Evolutionary conservation across 2,329 filamentous ascomycete species (phyloP).

Genomic region (Leptographium radiaticola): DNA sequence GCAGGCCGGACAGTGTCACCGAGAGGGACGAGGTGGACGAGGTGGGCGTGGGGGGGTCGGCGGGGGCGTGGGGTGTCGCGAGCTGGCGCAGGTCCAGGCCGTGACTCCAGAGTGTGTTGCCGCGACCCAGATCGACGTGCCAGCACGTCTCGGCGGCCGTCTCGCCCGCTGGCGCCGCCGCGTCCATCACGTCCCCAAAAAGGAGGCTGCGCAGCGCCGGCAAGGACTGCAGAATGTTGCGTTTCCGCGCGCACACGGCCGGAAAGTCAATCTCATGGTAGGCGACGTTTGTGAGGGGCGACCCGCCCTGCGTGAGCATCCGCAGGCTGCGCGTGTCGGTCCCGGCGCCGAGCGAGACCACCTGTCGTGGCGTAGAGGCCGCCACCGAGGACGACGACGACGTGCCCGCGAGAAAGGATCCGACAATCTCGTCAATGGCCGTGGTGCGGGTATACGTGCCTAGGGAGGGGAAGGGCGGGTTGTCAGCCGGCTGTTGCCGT

Average conservation of each 20-base stretch:
- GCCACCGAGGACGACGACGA: neutral
- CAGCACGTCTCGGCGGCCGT: constrained; percentile 25
- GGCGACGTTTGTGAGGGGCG: constrained; percentile 31
- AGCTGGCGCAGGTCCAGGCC: constrained; percentile 59
- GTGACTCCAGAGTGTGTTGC: constrained; percentile 40
- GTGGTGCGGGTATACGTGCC: constrained; percentile 87
- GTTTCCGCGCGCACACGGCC: constrained; percentile 55
- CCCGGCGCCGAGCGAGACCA: constrained; percentile 84
- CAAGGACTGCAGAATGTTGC: constrained; percentile 36
- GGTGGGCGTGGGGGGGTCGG: neutral
- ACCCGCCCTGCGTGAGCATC: constrained; percentile 36
- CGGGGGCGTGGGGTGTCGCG: neutral
- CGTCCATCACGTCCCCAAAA: constrained; percentile 15
- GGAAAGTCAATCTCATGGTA: constrained; percentile 95
- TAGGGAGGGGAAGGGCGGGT: constrained; percentile 35
- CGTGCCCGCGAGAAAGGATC: constrained; percentile 47
- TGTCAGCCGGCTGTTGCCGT: too few species aligned
- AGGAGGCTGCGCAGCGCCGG: constrained; percentile 27
- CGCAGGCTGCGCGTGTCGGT: constrained; percentile 85
- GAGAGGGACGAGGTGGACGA: too few species aligned
- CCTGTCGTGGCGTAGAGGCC: constrained; percentile 44
- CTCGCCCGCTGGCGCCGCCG: neutral
- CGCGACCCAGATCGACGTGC: constrained; percentile 25
- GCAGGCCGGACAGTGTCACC: constrained; percentile 31
- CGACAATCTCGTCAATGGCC: constrained; percentile 67